Conservation (phyloP, 106 monocot genomes). For the Ottelia alismoides region DNA sequence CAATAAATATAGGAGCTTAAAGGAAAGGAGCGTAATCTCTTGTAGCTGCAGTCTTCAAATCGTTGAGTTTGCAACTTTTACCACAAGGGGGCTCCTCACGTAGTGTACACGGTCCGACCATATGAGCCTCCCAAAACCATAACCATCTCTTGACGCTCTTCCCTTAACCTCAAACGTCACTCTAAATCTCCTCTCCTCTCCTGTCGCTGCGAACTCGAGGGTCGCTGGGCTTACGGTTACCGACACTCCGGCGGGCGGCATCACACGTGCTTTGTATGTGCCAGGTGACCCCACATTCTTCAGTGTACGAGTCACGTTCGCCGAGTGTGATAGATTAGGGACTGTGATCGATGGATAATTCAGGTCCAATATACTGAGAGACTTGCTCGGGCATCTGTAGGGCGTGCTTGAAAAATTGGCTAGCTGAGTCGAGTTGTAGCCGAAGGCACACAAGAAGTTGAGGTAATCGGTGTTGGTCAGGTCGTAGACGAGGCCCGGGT, state of each 20-base stretch:
- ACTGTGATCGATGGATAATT: slow-evolving; percentile 59
- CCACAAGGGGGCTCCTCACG: slow-evolving; percentile 34
- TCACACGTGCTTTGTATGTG: slow-evolving; percentile 24
- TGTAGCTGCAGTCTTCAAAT: too few species aligned
- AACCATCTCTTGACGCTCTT: background rate
- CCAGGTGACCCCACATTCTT: slow-evolving; percentile 44
- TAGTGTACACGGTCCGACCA: slow-evolving; percentile 34
- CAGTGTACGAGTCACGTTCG: slow-evolving; percentile 21
- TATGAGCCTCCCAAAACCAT: slow-evolving; percentile 28
- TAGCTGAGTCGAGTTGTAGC: slow-evolving; percentile 23
- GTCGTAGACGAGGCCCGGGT: slow-evolving; percentile 49
- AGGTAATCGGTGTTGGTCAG: slow-evolving; percentile 18
- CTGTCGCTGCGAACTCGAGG: slow-evolving; percentile 29
- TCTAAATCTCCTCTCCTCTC: slow-evolving; percentile 37
- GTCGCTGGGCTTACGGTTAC: slow-evolving; percentile 24
- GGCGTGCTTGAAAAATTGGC: background rate
- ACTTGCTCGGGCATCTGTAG: slow-evolving; percentile 20
- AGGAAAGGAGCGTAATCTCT: too few species aligned
- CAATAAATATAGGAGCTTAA: too few species aligned
- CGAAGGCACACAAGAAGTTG: slow-evolving; percentile 28
- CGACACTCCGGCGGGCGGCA: slow-evolving; percentile 14
- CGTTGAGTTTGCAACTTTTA: too few species aligned
- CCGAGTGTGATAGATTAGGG: background rate
- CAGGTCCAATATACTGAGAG: slow-evolving; percentile 20
- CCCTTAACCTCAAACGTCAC: background rate